These are phyloP conservation scores for Aspergillus egyptiacus DNA, from an alignment of 495 filamentous ascomycete genomes.

Conservation along the genomic window DNA sequence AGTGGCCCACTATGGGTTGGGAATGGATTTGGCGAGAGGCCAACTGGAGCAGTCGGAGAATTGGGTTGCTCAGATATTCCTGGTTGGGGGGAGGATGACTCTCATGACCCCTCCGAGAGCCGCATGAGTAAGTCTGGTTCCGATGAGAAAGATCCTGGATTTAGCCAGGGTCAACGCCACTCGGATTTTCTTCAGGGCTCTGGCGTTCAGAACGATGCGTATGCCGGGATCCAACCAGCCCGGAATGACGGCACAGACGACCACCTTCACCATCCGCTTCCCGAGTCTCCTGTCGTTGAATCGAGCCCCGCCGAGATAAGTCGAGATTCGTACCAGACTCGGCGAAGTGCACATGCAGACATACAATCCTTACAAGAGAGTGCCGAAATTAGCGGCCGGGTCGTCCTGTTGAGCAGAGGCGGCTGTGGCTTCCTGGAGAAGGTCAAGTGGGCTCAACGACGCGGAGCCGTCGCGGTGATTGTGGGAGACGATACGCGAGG, in stretches of 20 bases:
- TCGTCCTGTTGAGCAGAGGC: conserved; percentile 83
- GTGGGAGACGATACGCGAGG: conserved; percentile 89
- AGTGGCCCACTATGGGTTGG: conserved; percentile 87
- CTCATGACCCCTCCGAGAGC: conserved; percentile 30
- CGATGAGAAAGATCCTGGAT: conserved; percentile 19
- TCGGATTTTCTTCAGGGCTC: conserved; percentile 25
- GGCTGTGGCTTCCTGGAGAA: conserved; percentile 97
- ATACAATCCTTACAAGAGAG: conserved; percentile 92
- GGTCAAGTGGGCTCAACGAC: conserved; percentile 89
- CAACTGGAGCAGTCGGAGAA: conserved; percentile 64
- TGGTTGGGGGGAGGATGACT: conserved; percentile 65
- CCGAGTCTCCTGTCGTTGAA: conserved; percentile 37
- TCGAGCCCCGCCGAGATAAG: conserved; percentile 29
- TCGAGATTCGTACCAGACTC: conserved; percentile 39
- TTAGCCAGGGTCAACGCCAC: conserved; percentile 20
- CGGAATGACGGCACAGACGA: conserved; percentile 86
- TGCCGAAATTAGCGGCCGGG: conserved; percentile 88
- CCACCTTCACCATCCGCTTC: conserved; percentile 68
- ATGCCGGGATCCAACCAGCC: conserved; percentile 22
- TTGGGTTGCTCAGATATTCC: conserved; percentile 98
- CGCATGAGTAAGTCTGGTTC: conserved; percentile 25
- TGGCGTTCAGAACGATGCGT: conserved; percentile 18
- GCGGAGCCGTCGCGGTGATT: conserved; percentile 83
- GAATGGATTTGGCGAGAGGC: conserved; percentile 76
- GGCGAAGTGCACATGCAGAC: conserved; percentile 65